These are phyloP conservation scores for Vaccinium corymbosum DNA, from an alignment of 148 eudicot genomes.

Conservation along the genomic window DNA sequence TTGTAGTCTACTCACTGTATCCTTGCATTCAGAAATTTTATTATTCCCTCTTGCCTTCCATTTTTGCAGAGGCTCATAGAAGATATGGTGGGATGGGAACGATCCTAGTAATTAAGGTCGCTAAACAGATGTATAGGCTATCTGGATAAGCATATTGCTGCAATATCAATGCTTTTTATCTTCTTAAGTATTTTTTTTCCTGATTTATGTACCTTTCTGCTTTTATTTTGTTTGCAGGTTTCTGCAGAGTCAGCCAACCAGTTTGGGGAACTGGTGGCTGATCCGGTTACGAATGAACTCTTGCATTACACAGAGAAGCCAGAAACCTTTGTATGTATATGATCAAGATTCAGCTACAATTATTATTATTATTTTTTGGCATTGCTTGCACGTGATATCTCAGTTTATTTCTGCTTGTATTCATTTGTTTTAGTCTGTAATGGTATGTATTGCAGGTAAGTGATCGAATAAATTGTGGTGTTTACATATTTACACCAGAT, in stretches of 20 bases:
- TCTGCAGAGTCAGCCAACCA: conserved; percentile 65
- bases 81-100: conserved; percentile 70
- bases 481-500: conserved; percentile 65
- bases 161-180: neutral
- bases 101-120: conserved; percentile 64
- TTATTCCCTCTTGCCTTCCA: conserved; percentile 15
- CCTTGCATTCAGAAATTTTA: conserved; percentile 7
- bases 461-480: conserved; percentile 74
- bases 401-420: neutral
- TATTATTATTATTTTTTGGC: neutral
- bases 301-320: conserved; percentile 78
- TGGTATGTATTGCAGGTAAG: conserved; percentile 51
- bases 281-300: conserved; percentile 63
- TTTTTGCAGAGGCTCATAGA: conserved; percentile 61
- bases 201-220: neutral
- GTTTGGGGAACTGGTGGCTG: conserved; percentile 75
- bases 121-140: conserved; percentile 3
- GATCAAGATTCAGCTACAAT: conserved; percentile 10
- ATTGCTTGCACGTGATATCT: neutral
- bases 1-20: conserved; percentile 9
- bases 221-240: conserved; percentile 33
- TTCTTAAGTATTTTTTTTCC: neutral
- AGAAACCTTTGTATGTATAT: conserved; percentile 54
- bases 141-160: neutral
- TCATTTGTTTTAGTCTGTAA: conserved; percentile 8